These are phyloP conservation scores for Corrigiola litoralis DNA, from an alignment of 179 eudicot genomes.

Conservation along the genomic window DNA sequence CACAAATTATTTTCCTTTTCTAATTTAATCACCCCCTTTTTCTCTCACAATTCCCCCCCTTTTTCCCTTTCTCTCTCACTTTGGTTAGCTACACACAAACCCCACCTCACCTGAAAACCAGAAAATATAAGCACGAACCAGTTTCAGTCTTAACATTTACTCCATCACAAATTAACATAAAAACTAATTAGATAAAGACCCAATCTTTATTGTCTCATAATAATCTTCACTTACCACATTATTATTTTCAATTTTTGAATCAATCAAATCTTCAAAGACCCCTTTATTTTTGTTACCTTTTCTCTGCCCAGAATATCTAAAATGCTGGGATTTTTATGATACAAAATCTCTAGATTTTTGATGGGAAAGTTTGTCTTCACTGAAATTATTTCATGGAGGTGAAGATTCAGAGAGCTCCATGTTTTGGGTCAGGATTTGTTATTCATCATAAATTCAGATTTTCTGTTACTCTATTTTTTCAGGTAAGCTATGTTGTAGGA, in stretches of 20 bases:
- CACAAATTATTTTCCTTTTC: neutral
- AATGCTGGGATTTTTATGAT: conserved; percentile 40
- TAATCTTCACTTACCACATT: too few relatives aligned
- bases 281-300: neutral
- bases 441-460: conserved; percentile 30
- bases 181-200: too few relatives aligned
- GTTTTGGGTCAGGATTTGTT: conserved; percentile 29
- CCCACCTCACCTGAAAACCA: conserved; percentile 22
- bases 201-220: too few relatives aligned
- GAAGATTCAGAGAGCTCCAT: conserved; percentile 45
- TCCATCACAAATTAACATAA: neutral
- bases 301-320: neutral
- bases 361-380: conserved; percentile 19
- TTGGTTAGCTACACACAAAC: conserved; percentile 21
- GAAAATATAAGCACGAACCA: conserved; percentile 12
- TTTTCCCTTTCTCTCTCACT: conserved; percentile 14
- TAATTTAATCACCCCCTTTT: neutral
- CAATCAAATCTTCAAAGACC: conserved; percentile 4
- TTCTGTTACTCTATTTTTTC: conserved; percentile 30
- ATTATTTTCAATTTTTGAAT: neutral
- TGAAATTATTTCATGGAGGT: conserved; percentile 64
- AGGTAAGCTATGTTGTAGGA: conserved; percentile 34
- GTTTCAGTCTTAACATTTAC: conserved; percentile 21
- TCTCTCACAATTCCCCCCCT: neutral
- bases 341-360: conserved; percentile 35